These are phyloP conservation scores for Penicillium sp. DNA, from an alignment of 2,329 filamentous ascomycete species.

Conservation along the genomic window DNA sequence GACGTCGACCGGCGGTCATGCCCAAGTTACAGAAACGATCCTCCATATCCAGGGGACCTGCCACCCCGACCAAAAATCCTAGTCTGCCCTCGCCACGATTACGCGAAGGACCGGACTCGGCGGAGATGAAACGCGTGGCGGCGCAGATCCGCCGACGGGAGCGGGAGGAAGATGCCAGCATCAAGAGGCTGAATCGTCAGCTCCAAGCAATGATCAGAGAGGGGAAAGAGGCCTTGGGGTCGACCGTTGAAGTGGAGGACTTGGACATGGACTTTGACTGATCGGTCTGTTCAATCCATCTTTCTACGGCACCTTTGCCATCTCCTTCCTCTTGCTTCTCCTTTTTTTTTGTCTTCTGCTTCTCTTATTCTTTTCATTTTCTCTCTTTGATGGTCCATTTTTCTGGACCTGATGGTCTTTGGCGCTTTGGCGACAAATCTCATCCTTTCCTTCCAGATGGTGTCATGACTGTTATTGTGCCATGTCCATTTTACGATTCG, in stretches of 20 bases:
- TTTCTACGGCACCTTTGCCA: too few species aligned
- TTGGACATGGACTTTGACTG: slow-evolving; percentile 35
- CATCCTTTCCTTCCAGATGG: too few species aligned
- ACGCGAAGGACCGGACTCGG: slow-evolving; percentile 28
- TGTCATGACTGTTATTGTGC: not conserved
- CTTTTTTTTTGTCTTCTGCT: not conserved
- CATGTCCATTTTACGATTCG: slow-evolving; percentile 16
- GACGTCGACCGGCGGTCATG: slow-evolving; percentile 22
- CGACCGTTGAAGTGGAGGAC: slow-evolving; percentile 59
- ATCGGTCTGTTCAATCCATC: not conserved
- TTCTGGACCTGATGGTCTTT: too few species aligned
- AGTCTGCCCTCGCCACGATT: slow-evolving; percentile 25
- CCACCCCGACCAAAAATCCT: slow-evolving; percentile 21
- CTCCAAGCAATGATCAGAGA: slow-evolving; percentile 83
- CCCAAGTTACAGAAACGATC: slow-evolving; percentile 22
- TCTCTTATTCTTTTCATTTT: not conserved
- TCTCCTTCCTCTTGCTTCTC: not conserved
- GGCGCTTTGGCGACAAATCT: too few species aligned
- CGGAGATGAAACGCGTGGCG: slow-evolving; percentile 67
- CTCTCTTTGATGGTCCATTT: too few species aligned
- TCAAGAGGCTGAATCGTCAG: slow-evolving; percentile 71
- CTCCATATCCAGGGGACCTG: slow-evolving; percentile 13
- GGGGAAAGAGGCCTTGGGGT: slow-evolving; percentile 78
- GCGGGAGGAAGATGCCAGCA: slow-evolving; percentile 68
- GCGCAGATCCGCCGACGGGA: slow-evolving; percentile 68